These are phyloP conservation scores for Inga laurina DNA, from an alignment of 306 rosid genomes.

Conservation along the genomic window DNA sequence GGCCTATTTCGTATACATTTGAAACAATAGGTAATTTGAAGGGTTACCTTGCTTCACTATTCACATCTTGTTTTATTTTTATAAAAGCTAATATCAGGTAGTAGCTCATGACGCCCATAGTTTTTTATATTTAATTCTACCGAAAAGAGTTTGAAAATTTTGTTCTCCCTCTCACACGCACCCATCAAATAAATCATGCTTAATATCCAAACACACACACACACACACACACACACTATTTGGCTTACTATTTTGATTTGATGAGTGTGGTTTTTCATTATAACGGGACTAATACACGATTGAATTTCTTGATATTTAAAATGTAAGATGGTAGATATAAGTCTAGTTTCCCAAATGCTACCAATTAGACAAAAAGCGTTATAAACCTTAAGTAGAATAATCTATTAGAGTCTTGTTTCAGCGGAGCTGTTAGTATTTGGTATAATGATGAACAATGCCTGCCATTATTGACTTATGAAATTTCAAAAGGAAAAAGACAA, in stretches of 20 bases:
- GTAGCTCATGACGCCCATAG: too few relatives aligned
- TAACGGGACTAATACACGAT: too few relatives aligned
- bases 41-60: neutral
- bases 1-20: neutral
- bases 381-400: neutral
- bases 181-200: too few relatives aligned
- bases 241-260: too few relatives aligned
- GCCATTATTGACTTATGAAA: constrained; percentile 40
- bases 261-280: too few relatives aligned
- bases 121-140: neutral
- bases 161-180: neutral
- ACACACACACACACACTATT: too few relatives aligned
- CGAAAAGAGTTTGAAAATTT: neutral
- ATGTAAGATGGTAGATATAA: neutral
- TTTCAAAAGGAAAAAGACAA: constrained; percentile 8
- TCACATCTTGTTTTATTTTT: neutral
- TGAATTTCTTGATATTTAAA: neutral
- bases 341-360: neutral
- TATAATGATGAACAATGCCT: neutral
- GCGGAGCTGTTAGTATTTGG: neutral
- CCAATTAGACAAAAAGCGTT: neutral
- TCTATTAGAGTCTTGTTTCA: neutral
- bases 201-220: too few relatives aligned
- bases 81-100: neutral
- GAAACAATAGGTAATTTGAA: neutral